Base-by-base conservation (phyloP, 176 grass and related monocot genomes). In the Areca catechu region DNA sequence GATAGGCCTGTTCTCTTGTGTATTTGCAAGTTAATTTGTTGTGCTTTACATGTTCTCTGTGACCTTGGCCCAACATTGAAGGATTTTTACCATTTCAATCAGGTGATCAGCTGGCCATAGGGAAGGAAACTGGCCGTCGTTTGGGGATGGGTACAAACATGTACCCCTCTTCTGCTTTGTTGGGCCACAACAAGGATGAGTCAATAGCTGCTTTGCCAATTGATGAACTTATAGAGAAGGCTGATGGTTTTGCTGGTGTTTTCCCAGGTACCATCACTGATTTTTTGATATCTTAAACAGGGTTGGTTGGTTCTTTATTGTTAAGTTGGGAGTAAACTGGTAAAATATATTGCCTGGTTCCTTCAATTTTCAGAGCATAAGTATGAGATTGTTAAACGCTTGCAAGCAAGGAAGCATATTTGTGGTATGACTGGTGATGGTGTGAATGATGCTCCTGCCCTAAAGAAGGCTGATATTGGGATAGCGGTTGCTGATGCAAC, bases 371-470 rank as follows among this genome's bases (percentile, higher is more conserved):
- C 56, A 89, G 87, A 90, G 70, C 86, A 89, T 72, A 89, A 89
- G 56, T 89, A 89, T 60, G 86, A 89, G 74, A 89, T 89, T 48
- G 86, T 89, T 59, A 89, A 89, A 72, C 76, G 81, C 19, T 43
- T 89, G 61, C 86, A 89, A 89, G 77, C 77, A 63, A 76, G 80
- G 19, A 89, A 89, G 62, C 86, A 89, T 71, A 85, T 89, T 5
- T 89, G 86, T 76, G 86, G 86, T 48, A 89, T 89, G 86, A 89
- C 86, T 57, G 86, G 86, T 60, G 86, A 89, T 75, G 86, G 86
- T 48, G 86, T 89, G 30, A 89, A 89, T 61, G 86, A 89, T 75
- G 86, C 86, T 52, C 86, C 86, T 74, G 86, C 86, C 4, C 56
- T 89, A 48, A 89, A 89, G 77, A 89, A 85, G 70, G 86, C 86